Evolutionary conservation across 1,139 yeast genomes (phyloP), one percentile per base, ranked within the genome.

Genomic region (Spathaspora sp.): DNA sequence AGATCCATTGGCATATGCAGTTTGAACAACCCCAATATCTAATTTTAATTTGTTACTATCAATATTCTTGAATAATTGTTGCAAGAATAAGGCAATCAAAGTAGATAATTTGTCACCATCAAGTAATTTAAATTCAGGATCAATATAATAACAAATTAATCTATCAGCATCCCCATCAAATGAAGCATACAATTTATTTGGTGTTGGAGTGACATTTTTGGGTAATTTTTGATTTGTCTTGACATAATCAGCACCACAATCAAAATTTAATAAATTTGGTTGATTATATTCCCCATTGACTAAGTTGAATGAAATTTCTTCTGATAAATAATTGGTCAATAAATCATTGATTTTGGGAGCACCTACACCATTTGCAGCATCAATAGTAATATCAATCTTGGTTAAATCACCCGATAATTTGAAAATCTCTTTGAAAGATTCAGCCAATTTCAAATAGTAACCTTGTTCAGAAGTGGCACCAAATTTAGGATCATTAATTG

Each of bases 151-250:
- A 59, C 90, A 89, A 24, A 93, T 88, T 47, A 93, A 84, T 58
- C 99, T 78, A 64, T 93, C 99, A 4, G 99, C 99, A 63, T 93
- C 99, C 42, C 99, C 99, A 63, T 93, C 99, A 60, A 89, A 90
- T 1, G 96, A 89, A 8, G 95, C 88, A 57, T 82, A 86, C 43
- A 91, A 69, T 53, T 70, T 67, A 47, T 70, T 65, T 43, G 65
- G 58, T 5, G 61, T 61, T 1, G 76, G 73, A 4, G 68, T 60
- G 13, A 87, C 74, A 39, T 83, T 84, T 9, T 74, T 68, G 6
- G 99, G 99, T 43, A 87, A 74, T 50, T 68, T 76, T 61, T 93
- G 98, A 64, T 84, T 81, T 2, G 97, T 89, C 66, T 93, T 95
- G 51, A 93, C 99, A 60, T 68, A 90, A 66, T 93, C 99, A 11